These are phyloP conservation scores for Aspergillus sclerotioniger DNA, from an alignment of 495 filamentous ascomycete species.

Conservation along the genomic window DNA sequence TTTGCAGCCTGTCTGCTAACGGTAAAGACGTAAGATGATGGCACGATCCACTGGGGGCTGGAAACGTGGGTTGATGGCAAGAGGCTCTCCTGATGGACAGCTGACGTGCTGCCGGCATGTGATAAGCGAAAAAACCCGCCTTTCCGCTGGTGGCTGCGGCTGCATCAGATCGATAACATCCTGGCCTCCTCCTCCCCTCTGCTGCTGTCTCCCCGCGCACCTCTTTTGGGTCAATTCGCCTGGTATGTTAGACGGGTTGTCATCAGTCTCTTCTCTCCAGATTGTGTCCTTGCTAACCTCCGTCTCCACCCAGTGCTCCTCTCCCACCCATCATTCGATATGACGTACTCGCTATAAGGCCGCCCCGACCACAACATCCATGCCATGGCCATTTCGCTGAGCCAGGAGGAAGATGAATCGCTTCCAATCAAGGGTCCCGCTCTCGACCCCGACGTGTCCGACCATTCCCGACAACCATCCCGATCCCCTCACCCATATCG, in stretches of 20 bases:
- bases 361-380: conserved; percentile 18
- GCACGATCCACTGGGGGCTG: too few relatives aligned
- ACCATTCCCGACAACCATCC: conserved; percentile 52
- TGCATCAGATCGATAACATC: conserved; percentile 26
- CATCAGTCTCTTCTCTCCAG: neutral
- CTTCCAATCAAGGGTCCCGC: conserved; percentile 24
- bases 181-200: neutral
- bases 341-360: conserved; percentile 33
- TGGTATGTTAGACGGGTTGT: neutral
- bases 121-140: conserved; percentile 19
- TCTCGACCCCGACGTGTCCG: conserved; percentile 21
- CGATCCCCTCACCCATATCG: conserved; percentile 79
- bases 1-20: too few relatives aligned
- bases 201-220: neutral
- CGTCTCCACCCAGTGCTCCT: conserved; percentile 6
- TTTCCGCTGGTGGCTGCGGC: conserved; percentile 5
- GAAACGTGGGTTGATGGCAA: too few relatives aligned
- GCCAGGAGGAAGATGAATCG: conserved; percentile 36
- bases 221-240: neutral
- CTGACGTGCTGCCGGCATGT: conserved; percentile 13
- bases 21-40: too few relatives aligned
- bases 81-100: conserved; percentile 2
- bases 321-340: conserved; percentile 22
- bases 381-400: conserved; percentile 42
- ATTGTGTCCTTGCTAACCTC: neutral